phyloP scores from a whole-genome alignment of 345 rosid genomes.

The Lumnitzera racemosa region DNA sequence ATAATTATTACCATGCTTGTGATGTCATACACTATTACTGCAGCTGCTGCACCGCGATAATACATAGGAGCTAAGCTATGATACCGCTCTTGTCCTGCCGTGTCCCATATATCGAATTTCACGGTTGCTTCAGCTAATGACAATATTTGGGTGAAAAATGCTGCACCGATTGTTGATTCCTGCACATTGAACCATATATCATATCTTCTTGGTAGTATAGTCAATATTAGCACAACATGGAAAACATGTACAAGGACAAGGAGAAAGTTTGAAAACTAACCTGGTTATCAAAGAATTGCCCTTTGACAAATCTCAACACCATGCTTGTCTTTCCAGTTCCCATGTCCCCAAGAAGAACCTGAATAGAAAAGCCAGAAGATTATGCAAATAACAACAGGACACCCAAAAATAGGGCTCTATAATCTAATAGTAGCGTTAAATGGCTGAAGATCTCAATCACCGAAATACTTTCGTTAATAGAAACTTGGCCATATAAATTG shows the following conservation, averaged over 20 bases:
- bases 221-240: background rate
- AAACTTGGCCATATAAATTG: no score
- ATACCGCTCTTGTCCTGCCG: conserved; percentile 43
- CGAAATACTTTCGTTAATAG: no score
- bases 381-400: background rate
- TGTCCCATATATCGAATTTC: conserved; percentile 48
- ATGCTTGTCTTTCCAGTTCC: conserved; percentile 74
- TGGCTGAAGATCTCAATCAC: no score
- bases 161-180: conserved; percentile 51
- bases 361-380: background rate
- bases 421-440: no score
- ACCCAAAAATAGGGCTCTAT: no score
- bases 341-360: conserved; percentile 65
- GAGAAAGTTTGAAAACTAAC: conserved; percentile 16
- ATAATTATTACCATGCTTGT: conserved; percentile 23
- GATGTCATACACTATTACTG: conserved; percentile 36
- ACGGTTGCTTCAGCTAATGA: conserved; percentile 39
- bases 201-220: background rate
- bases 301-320: conserved; percentile 57
- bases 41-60: conserved; percentile 47
- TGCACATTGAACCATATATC: conserved; percentile 6
- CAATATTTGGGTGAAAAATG: conserved; percentile 38
- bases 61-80: conserved; percentile 53
- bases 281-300: conserved; percentile 55
- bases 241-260: background rate